Base-by-base conservation (phyloP, 306 rosid species). In the Glycine soja region DNA sequence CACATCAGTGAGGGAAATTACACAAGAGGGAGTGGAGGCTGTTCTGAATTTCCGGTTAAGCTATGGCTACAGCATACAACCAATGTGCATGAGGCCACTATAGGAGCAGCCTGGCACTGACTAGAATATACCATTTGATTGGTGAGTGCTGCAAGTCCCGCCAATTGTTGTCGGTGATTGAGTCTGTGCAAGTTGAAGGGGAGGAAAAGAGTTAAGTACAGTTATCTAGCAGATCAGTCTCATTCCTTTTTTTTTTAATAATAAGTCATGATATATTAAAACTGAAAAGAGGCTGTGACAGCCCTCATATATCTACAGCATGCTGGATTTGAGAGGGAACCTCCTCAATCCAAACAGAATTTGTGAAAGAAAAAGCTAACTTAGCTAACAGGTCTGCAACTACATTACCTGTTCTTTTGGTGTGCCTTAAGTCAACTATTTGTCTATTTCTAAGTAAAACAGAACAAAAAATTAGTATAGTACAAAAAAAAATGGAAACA, bases 1-100 rank as follows among this genome's bases (percentile, higher is more conserved):
- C 88, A 51, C 81, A 80, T 77, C 84, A 87, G 82, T 86, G 85
- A 8, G 88, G 84, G 14, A 84, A 73, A 74, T 76, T 82, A 24
- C 90, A 16, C 5, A 16, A 40, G 43, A 4, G 43, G 30, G 30
- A 1, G 0, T 40, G 43, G 1, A 40, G 43, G 43, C 43, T 40
- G 43, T 40, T 5, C 43, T 40, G 43, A 40, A 40, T 3, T 58
- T 24, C 74, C 8, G 74, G 83, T 16, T 88, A 88, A 70, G 83
- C 79, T 42, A 83, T 77, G 0, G 76, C 34, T 48, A 79, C 75
- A 59, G 88, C 63, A 24, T 24, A 24, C 30, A 24, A 24, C 30
- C 57, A 71, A 80, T 50, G 88, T 10, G 66, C 66, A 6, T 59
- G 66, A 59, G 24, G 40, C 40, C 40, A 2, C 40, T 24, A 4